Percentiles rank a stretch among this genome's conserved stretches.
These are phyloP conservation scores for Stagonosporopsis tanaceti DNA, from an alignment of 2,329 filamentous ascomycete genomes.

Conservation along the genomic window DNA sequence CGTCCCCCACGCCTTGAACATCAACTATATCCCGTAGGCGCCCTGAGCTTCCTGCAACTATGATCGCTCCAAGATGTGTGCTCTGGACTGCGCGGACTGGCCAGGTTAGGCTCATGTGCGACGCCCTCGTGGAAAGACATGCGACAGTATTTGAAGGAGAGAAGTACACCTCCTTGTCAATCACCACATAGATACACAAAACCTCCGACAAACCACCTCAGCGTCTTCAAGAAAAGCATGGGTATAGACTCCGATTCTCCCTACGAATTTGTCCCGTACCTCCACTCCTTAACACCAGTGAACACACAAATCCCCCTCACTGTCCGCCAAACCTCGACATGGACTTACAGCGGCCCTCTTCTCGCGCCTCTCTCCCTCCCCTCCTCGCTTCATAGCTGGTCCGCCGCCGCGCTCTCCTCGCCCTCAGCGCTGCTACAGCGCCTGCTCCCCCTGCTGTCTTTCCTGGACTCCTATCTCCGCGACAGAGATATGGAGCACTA, in stretches of 20 bases:
- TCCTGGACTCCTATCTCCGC: conserved; percentile 50
- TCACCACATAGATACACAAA: not conserved
- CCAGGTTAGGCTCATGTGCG: not conserved
- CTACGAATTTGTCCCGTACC: conserved; percentile 23
- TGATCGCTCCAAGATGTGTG: not conserved
- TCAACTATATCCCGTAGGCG: conserved; percentile 9
- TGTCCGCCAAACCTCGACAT: conserved; percentile 32
- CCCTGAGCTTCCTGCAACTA: not conserved
- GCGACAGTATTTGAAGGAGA: not conserved
- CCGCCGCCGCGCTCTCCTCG: conserved; percentile 43
- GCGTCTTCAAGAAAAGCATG: conserved; percentile 4
- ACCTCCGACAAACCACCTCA: not conserved
- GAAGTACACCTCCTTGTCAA: not conserved
- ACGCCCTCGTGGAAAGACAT: not conserved
- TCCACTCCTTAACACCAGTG: conserved; percentile 12
- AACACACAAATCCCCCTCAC: not conserved
- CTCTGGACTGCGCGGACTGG: not conserved
- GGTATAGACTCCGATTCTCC: conserved; percentile 17
- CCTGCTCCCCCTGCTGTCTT: conserved; percentile 54
- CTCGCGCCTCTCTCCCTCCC: conserved; percentile 26
- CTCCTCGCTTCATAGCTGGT: conserved; percentile 49
- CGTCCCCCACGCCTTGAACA: conserved; percentile 21
- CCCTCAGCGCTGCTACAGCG: conserved; percentile 40
- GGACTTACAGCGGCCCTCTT: conserved; percentile 38
- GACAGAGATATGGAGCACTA: conserved; percentile 52